Conservation (phyloP, 73 alveolate genomes). For the Paramecium sonneborni region DNA sequence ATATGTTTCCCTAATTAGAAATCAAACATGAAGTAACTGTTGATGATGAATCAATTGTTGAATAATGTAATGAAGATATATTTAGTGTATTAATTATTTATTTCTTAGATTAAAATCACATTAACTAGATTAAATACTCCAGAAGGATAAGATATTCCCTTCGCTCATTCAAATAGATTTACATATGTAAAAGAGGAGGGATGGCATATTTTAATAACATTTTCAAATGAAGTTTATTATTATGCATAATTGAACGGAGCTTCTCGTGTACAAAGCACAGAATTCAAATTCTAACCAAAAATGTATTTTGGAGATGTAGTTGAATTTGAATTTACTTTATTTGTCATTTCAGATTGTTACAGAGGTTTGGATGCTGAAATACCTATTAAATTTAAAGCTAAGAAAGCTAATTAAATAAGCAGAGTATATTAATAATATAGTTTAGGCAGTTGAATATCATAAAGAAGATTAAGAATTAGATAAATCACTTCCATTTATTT, state of each 20-base stretch:
- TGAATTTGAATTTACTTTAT: background rate
- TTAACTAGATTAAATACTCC: conserved; percentile 29
- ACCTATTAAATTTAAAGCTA: conserved; percentile 6
- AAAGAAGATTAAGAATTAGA: conserved; percentile 50
- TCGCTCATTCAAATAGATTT: conserved; percentile 54
- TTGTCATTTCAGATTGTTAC: conserved; percentile 17
- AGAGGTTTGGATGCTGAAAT: conserved; percentile 45
- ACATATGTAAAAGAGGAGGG: conserved; percentile 43
- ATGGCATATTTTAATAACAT: conserved; percentile 22
- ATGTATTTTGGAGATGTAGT: background rate
- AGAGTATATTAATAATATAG: background rate
- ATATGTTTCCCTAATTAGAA: conserved; percentile 32
- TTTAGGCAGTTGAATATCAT: conserved; percentile 38
- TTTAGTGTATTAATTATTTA: background rate
- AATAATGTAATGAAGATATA: conserved; percentile 17
- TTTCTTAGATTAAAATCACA: background rate
- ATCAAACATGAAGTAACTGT: background rate
- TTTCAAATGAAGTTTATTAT: conserved; percentile 4
- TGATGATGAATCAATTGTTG: conserved; percentile 49
- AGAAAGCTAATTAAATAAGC: background rate
- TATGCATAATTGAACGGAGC: background rate
- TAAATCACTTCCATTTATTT: conserved; percentile 39
- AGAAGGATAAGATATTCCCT: conserved; percentile 17
- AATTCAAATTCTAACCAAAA: conserved; percentile 18
- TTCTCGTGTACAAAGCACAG: background rate